phyloP scores from a whole-genome alignment of 345 rosid genomes.

The Schrenkiella parvula region DNA sequence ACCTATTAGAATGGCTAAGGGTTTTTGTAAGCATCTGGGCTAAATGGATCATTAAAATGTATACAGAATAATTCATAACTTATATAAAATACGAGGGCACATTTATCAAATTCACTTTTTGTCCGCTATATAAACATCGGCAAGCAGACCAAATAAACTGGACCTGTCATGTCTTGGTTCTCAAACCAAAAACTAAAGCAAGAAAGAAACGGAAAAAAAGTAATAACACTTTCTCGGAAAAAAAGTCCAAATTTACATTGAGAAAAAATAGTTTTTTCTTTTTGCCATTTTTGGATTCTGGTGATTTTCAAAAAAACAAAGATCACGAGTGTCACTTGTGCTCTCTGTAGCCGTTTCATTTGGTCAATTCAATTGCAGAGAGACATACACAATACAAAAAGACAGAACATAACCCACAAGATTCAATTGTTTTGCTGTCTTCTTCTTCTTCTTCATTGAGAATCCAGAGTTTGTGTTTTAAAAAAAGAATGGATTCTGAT shows the following conservation, averaged over 20 bases:
- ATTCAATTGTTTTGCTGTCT: not conserved
- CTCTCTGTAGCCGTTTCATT: constrained; percentile 32
- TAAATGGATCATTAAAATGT: not conserved
- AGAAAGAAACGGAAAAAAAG: not conserved
- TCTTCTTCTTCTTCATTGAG: constrained; percentile 3
- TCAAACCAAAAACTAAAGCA: constrained; percentile 13
- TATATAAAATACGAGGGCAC: not conserved
- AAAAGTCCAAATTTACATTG: not conserved
- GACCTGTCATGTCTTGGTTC: constrained; percentile 32
- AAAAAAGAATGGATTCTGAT: constrained; percentile 61
- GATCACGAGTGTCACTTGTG: constrained; percentile 39
- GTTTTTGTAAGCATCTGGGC: not conserved
- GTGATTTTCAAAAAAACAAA: constrained; percentile 15
- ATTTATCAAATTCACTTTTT: not conserved
- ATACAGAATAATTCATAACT: not conserved
- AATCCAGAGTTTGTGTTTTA: not conserved
- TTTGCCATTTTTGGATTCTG: constrained; percentile 39
- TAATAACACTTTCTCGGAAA: not conserved
- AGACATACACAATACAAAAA: not conserved
- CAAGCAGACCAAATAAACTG: constrained; percentile 27
- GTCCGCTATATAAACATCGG: constrained; percentile 24
- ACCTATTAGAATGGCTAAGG: no score
- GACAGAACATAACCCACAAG: constrained; percentile 19
- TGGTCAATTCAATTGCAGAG: constrained; percentile 17
- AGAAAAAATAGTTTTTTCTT: not conserved